Evolutionary conservation across 768 basidiomycete genomes (phyloP), one percentile per base, ranked within the genome.

Genomic region (Kondoa malvinella): DNA sequence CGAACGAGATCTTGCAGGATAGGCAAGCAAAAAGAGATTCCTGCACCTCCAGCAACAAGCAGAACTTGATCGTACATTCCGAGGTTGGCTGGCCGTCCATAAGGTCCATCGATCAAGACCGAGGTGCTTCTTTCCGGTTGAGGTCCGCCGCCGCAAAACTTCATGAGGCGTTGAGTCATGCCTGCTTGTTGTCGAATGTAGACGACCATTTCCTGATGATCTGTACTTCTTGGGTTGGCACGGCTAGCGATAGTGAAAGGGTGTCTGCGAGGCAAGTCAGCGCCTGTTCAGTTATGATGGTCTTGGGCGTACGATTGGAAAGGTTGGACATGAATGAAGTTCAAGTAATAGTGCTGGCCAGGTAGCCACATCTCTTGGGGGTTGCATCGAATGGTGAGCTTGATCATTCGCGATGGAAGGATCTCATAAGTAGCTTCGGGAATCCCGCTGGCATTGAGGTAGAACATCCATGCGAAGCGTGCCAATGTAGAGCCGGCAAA

Each of bases 291-390:
- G 40, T 50, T 16, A 34, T 8, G 8, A 50, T 8, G 21, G 21
- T 50, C 21, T 8, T 62, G 34, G 21, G 65, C 65, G 57, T 56
- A 67, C 67, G 66, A 68, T 34, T 75, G 73, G 60, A 75, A 68
- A 3, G 71, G 72, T 30, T 60, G 63, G 2, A 67, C 67, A 27
- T 67, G 70, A 67, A 71, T 17, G 57, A 75, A 75, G 69, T 75
- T 75, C 69, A 75, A 57, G 31, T 73, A 75, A 67, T 66, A 72
- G 65, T 75, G 74, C 61, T 73, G 73, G 3, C 74, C 74, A 0
- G 74, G 73, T 14, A 62, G 67, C 74, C 74, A 75, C n/a, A 63
- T 60, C 29, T 71, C 66, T 0, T 63, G 66, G 17, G 66, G 56
- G 26, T 34, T 56, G 2, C 27, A 25, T n/a, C 66, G 68, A 17